Evolutionary conservation across 805 yeast species (phyloP), one percentile per base, ranked within the genome.

Genomic region (Lachancea cidri): DNA sequence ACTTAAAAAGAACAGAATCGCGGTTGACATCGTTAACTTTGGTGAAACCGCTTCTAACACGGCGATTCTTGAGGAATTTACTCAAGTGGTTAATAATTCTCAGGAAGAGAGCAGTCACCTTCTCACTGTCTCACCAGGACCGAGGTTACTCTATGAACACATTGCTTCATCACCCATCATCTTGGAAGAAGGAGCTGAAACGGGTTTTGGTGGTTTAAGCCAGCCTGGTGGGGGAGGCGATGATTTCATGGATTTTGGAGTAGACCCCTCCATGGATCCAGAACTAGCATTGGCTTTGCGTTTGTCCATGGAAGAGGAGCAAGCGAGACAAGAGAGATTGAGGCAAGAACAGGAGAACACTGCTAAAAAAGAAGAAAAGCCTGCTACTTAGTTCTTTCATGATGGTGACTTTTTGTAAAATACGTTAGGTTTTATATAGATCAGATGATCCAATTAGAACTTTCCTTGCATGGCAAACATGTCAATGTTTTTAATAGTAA

Each of bases 271-370:
- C 50, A 83, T 87, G 79, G 98, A 93, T 56, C 98, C 98, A 24
- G 98, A 93, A 65, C 76, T 93, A 59, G 98, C 98, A 0, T 73
- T 93, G 72, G 98, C 98, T 1, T 76, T 93, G 56, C 80, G 98
- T 60, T 72, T 93, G 64, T 91, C 98, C 0, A 72, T 93, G 56
- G 98, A 93, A 59, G 98, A 93, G 59, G 98, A 91, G 61, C 85
- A 83, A 54, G 82, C 86, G 38, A 79, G 98, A 68, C 96, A 87
- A 59, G 95, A 86, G 50, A 76, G 89, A 58, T 81, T 79, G 52
- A 72, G 77, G 24, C 64, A 59, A 40, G 45, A 44, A 35, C 40
- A 47, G 36, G 48, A 38, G 33, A 44, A 41, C 36, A 44, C 46
- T 17, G 41, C 35, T 16, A 41, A 22, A n/a, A 33, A 17, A 17